phyloP scores from a whole-genome alignment of 1,139 yeast species.

The Chernovozyma sophiae-reginae region DNA sequence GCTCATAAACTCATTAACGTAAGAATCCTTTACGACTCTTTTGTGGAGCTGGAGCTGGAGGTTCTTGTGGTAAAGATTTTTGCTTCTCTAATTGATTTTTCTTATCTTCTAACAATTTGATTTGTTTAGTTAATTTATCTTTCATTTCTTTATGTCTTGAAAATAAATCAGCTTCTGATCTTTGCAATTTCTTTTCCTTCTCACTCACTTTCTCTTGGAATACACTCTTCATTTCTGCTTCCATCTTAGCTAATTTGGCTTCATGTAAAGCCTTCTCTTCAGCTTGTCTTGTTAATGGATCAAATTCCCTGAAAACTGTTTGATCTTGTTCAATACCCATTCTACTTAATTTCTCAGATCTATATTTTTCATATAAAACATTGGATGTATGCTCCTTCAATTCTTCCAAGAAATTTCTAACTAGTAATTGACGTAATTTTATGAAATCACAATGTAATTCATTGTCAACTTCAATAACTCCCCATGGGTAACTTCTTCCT shows the following conservation, averaged over 20 bases:
- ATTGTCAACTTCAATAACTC: slow-evolving; percentile 92
- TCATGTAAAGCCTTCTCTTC: slow-evolving; percentile 93
- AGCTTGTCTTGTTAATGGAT: slow-evolving; percentile 88
- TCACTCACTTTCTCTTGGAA: slow-evolving; percentile 96
- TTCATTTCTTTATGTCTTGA: slow-evolving; percentile 96
- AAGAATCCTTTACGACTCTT: slow-evolving; percentile 55
- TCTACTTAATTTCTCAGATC: slow-evolving; percentile 72
- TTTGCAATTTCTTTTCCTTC: slow-evolving; percentile 95
- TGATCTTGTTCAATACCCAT: slow-evolving; percentile 94
- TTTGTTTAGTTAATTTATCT: slow-evolving; percentile 85
- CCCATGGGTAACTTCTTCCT: slow-evolving; percentile 98
- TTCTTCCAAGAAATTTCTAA: slow-evolving; percentile 91
- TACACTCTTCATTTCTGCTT: slow-evolving; percentile 93
- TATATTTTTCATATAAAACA: slow-evolving; percentile 79
- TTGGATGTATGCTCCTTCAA: slow-evolving; percentile 83
- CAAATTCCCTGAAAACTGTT: slow-evolving; percentile 87
- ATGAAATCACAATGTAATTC: slow-evolving; percentile 93
- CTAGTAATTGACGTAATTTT: slow-evolving; percentile 81
- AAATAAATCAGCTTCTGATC: slow-evolving; percentile 95
- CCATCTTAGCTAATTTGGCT: slow-evolving; percentile 91
- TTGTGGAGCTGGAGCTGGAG: slow-evolving; percentile 44
- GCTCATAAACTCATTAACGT: slow-evolving; percentile 26
- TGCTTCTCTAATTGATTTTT: slow-evolving; percentile 75
- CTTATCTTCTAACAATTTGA: slow-evolving; percentile 86
- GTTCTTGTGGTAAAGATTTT: slow-evolving; percentile 56